A percentile compares a stretch with the other conserved stretches of the same genome.
These are phyloP conservation scores for Macroventuria anomochaeta DNA, from an alignment of 2,329 filamentous ascomycete genomes.

Conservation along the genomic window DNA sequence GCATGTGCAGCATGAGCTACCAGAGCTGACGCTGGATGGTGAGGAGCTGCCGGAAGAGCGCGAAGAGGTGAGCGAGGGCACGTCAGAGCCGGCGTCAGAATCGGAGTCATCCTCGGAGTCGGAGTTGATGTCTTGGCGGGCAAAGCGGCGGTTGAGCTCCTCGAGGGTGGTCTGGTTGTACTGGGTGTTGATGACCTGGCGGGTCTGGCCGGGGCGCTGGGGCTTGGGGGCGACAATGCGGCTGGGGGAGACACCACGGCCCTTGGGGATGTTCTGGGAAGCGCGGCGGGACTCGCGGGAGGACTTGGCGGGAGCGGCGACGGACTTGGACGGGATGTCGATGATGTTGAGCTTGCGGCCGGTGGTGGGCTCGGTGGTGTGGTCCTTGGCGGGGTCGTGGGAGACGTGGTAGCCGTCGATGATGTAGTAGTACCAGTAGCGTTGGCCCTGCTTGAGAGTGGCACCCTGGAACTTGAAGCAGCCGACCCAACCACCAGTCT, in stretches of 20 bases:
- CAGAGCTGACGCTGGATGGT: slow-evolving; percentile 68
- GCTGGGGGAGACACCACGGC: slow-evolving; percentile 84
- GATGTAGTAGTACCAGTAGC: slow-evolving; percentile 99
- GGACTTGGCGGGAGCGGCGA: slow-evolving; percentile 45
- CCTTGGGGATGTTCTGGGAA: slow-evolving; percentile 76
- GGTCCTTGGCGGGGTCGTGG: slow-evolving; percentile 89
- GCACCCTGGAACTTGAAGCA: slow-evolving; percentile 93
- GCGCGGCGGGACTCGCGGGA: slow-evolving; percentile 59
- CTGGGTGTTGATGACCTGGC: slow-evolving; percentile 82
- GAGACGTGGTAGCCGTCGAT: slow-evolving; percentile 98
- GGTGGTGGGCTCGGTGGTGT: slow-evolving; percentile 93
- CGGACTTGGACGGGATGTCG: slow-evolving; percentile 73
- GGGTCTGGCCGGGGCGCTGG: slow-evolving; percentile 83
- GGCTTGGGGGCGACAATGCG: slow-evolving; percentile 93
- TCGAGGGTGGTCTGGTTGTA: slow-evolving; percentile 79
- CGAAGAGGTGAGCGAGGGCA: slow-evolving; percentile 67
- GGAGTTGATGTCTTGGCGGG: slow-evolving; percentile 65
- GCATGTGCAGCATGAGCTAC: slow-evolving; percentile 76
- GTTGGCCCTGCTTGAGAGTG: slow-evolving; percentile 84
- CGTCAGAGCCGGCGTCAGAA: slow-evolving; percentile 70
- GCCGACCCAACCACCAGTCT: slow-evolving; percentile 91
- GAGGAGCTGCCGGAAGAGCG: slow-evolving; percentile 73
- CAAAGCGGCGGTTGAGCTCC: slow-evolving; percentile 79
- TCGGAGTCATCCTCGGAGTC: slow-evolving; percentile 70
- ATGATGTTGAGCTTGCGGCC: slow-evolving; percentile 97